Evolutionary conservation across 768 basidiomycete genomes (phyloP).

Genomic region (Boletellus emodensis): DNA sequence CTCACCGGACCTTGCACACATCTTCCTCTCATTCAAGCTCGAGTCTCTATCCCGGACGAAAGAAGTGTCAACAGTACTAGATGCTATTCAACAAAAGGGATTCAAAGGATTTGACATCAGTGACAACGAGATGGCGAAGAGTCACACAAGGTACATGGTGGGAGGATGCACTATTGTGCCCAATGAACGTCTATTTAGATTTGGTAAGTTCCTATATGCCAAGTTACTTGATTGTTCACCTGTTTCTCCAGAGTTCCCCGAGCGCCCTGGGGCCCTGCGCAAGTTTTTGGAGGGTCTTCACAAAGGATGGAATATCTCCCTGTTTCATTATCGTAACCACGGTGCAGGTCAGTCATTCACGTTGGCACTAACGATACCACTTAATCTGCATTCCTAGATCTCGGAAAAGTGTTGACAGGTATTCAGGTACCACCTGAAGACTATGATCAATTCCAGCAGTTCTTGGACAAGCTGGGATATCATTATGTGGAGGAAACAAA

Average conservation of each 20-base stretch:
- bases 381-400: slow-evolving; percentile 47
- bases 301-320: slow-evolving; percentile 86
- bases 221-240: background rate
- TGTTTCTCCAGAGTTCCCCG: slow-evolving; percentile 77
- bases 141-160: slow-evolving; percentile 91
- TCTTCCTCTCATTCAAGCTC: slow-evolving; percentile 89
- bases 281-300: slow-evolving; percentile 85
- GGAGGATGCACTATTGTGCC: slow-evolving; percentile 77
- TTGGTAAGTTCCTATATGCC: slow-evolving; percentile 56
- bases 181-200: slow-evolving; percentile 87
- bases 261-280: slow-evolving; percentile 85
- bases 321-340: slow-evolving; percentile 98
- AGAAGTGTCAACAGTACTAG: slow-evolving; percentile 65
- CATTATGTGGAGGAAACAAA: slow-evolving; percentile 90
- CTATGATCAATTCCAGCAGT: slow-evolving; percentile 62
- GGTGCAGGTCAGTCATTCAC: slow-evolving; percentile 70
- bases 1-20: slow-evolving; percentile 67
- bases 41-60: slow-evolving; percentile 47
- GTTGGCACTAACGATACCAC: background rate
- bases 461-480: slow-evolving; percentile 78
- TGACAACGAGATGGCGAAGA: slow-evolving; percentile 94
- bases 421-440: slow-evolving; percentile 83
- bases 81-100: slow-evolving; percentile 55
- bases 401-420: slow-evolving; percentile 90
- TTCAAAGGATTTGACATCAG: slow-evolving; percentile 90